These are phyloP conservation scores for Hypholoma sublateritium DNA, from an alignment of 768 basidiomycete species.

Conservation along the genomic window DNA sequence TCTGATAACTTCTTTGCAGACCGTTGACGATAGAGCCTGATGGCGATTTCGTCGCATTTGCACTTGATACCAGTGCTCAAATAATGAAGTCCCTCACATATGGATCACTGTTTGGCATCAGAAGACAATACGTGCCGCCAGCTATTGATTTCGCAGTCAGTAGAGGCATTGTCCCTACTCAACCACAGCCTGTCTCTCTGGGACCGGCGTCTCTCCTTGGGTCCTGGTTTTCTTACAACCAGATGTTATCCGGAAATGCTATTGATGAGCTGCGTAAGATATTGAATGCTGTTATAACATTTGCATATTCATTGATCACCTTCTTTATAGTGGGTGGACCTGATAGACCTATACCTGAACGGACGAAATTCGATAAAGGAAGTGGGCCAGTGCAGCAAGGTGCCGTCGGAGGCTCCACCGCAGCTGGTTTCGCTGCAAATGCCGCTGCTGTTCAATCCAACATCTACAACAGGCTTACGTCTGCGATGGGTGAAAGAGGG, in stretches of 20 bases:
- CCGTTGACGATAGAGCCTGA: conserved; percentile 44
- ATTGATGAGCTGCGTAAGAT: conserved; percentile 58
- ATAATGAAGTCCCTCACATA: conserved; percentile 41
- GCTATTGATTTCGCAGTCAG: conserved; percentile 49
- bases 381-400: conserved; percentile 6
- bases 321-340: conserved; percentile 60
- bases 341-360: conserved; percentile 51
- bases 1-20: conserved; percentile 16
- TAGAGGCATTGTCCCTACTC: conserved; percentile 44
- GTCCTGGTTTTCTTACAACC: conserved; percentile 54
- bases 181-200: conserved; percentile 61
- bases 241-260: conserved; percentile 55
- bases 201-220: conserved; percentile 56
- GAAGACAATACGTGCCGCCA: conserved; percentile 50
- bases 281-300: not conserved
- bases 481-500: conserved; percentile 66
- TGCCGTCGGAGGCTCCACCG: conserved; percentile 19
- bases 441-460: conserved; percentile 36
- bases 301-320: too few species aligned
- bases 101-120: conserved; percentile 59
- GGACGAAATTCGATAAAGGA: conserved; percentile 7
- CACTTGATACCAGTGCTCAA: conserved; percentile 20
- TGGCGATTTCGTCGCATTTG: conserved; percentile 56
- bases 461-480: conserved; percentile 46
- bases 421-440: conserved; percentile 28